A percentile compares a stretch with the other conserved stretches of the same genome.
phyloP scores from a whole-genome alignment of 2,329 filamentous ascomycete genomes.

The Trichoderma atrobrunneum region DNA sequence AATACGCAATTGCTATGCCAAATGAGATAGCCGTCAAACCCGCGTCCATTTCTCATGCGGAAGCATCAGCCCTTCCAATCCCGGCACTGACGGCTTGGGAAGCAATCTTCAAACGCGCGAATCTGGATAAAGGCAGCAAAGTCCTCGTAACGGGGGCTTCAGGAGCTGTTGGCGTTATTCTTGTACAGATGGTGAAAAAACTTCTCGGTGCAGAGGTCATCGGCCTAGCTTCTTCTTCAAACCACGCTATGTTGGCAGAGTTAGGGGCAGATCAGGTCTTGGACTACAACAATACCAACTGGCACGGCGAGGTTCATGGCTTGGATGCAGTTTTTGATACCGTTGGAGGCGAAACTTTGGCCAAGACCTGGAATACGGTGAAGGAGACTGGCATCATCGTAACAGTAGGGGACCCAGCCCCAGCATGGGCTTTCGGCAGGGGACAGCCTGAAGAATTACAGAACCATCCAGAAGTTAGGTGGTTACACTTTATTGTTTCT shows the following conservation, averaged over 20 bases:
- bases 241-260: background rate
- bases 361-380: background rate
- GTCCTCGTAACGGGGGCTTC: constrained; percentile 32
- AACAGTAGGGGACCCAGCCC: constrained; percentile 36
- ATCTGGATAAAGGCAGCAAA: constrained; percentile 13
- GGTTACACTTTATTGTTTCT: constrained; percentile 31
- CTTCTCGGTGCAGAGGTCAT: constrained; percentile 26
- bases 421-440: constrained; percentile 30
- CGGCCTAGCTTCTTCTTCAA: constrained; percentile 12
- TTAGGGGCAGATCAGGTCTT: background rate
- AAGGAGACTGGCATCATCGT: constrained; percentile 30
- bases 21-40: constrained; percentile 25
- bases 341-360: background rate
- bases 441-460: constrained; percentile 22
- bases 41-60: constrained; percentile 21
- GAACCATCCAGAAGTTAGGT: constrained; percentile 23
- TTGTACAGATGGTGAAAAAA: constrained; percentile 30
- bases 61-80: constrained; percentile 32
- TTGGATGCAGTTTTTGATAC: background rate
- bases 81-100: constrained; percentile 32
- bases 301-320: background rate
- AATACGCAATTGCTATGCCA: constrained; percentile 24
- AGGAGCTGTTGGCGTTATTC: constrained; percentile 30
- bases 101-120: constrained; percentile 24
- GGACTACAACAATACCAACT: background rate